phyloP scores from a whole-genome alignment of 2,329 filamentous ascomycete genomes.

The Pseudocercospora ulei region DNA sequence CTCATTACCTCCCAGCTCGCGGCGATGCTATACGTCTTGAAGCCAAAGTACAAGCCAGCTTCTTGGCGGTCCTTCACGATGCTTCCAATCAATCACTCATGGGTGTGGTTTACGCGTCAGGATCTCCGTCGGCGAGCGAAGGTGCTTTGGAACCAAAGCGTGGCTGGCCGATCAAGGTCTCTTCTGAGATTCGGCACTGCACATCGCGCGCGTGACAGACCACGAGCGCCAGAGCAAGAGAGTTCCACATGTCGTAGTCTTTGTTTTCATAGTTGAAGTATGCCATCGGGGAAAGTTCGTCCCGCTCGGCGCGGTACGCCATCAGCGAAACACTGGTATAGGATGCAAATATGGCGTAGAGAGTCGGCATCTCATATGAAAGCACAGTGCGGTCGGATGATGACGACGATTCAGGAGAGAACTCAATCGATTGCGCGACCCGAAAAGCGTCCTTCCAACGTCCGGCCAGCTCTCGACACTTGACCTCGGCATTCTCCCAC shows the following conservation, averaged over 20 bases:
- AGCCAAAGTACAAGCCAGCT: no score
- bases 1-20: no score
- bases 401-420: constrained; percentile 16
- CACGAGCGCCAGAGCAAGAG: constrained; percentile 48
- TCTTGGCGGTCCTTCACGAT: no score
- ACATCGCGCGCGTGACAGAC: constrained; percentile 47
- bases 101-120: no score
- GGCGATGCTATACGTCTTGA: no score
- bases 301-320: constrained; percentile 41
- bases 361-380: constrained; percentile 38
- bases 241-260: constrained; percentile 53
- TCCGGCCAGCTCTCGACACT: constrained; percentile 39
- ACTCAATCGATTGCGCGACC: constrained; percentile 27
- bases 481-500: constrained; percentile 38
- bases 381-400: constrained; percentile 19
- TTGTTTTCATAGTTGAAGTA: constrained; percentile 47
- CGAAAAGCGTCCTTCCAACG: constrained; percentile 38
- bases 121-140: no score
- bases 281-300: constrained; percentile 35
- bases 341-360: constrained; percentile 48
- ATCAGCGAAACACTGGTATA: constrained; percentile 47
- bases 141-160: no score
- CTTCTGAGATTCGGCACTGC: constrained; percentile 40
- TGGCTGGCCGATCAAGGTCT: constrained; percentile 27
- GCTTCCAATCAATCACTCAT: no score